Conservation (phyloP, 2,329 filamentous ascomycete genomes). For the Neonectria coccinea region DNA sequence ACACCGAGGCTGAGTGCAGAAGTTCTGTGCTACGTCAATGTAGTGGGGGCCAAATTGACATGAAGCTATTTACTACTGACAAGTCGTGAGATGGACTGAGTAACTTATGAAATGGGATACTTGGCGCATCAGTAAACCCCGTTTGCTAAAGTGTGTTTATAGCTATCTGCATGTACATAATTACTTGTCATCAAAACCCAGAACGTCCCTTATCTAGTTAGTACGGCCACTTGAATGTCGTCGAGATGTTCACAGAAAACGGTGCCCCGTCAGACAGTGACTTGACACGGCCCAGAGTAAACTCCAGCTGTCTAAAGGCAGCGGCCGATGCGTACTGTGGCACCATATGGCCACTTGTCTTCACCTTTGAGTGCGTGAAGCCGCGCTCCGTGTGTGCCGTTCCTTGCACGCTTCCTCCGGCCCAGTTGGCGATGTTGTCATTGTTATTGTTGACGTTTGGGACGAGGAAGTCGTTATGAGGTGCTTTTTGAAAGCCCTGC, state of each 20-base stretch:
- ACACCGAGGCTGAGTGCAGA: too few relatives aligned
- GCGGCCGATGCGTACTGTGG: slow-evolving; percentile 77
- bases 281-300: slow-evolving; percentile 76
- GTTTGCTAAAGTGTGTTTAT: too few relatives aligned
- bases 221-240: slow-evolving; percentile 1
- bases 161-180: too few relatives aligned
- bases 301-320: slow-evolving; percentile 79
- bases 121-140: too few relatives aligned
- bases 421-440: slow-evolving; percentile 56
- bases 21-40: too few relatives aligned
- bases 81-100: too few relatives aligned
- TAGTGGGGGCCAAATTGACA: too few relatives aligned
- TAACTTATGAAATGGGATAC: too few relatives aligned
- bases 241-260: background rate
- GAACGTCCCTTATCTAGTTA: background rate
- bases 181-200: too few relatives aligned
- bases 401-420: slow-evolving; percentile 76
- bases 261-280: slow-evolving; percentile 43
- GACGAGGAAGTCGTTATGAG: slow-evolving; percentile 68
- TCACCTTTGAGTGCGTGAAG: slow-evolving; percentile 76
- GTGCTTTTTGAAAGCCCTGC: slow-evolving; percentile 74
- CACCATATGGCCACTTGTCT: slow-evolving; percentile 74
- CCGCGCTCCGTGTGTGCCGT: slow-evolving; percentile 79
- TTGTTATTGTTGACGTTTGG: slow-evolving; percentile 57
- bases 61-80: too few relatives aligned